Evolutionary conservation across 495 filamentous ascomycete species (phyloP), one percentile per base, ranked within the genome.

Genomic region (Hyphodiscus hymeniophilus): DNA sequence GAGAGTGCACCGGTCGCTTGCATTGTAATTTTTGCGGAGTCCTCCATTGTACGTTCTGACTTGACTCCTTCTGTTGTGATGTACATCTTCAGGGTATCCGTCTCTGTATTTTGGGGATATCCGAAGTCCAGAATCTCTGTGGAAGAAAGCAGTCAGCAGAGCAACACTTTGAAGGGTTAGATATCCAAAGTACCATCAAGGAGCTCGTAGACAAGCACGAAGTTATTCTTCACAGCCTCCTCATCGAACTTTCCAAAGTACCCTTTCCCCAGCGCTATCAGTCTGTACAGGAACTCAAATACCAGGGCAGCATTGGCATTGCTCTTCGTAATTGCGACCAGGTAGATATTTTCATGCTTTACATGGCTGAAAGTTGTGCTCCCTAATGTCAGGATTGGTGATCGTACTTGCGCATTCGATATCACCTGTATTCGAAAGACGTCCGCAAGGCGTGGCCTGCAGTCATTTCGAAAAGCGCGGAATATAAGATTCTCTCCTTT

Each of bases 401-500:
- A 97, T 52, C 92, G 89, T 24, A 97, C 92, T 66, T 95, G 89
- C 48, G 92, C 85, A 64, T 99, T 99, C 51, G 89, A 95, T 65
- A 97, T 96, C 68, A 99, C 92, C 63, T 99, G 92, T 66, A 99
- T 97, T 69, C 92, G 92, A 68, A 99, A 99, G 66, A 97, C 89
- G 64, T 99, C 92, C 65, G 92, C 91, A 36, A 99, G 84, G 16
- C 92, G 87, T 17, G 92, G 92, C 33, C 92, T 86, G 66, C 90
- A 96, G 68, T 99, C 92, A 63, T 91, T 92, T 58, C 92, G 89
- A 68, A 96, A 99, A 57, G 94, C 87, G 55, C 92, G 89, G 69
- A 97, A 95, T 65, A 99, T 99, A 54, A 99, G 85, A 65, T 96
- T 96, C 74, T 99, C 92, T 70, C 92, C 92, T 67, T 99, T 99